Percentiles rank a stretch among this genome's conserved stretches.
Conservation (phyloP, 2,329 filamentous ascomycete species). For the Penicillium psychrosexuale region DNA sequence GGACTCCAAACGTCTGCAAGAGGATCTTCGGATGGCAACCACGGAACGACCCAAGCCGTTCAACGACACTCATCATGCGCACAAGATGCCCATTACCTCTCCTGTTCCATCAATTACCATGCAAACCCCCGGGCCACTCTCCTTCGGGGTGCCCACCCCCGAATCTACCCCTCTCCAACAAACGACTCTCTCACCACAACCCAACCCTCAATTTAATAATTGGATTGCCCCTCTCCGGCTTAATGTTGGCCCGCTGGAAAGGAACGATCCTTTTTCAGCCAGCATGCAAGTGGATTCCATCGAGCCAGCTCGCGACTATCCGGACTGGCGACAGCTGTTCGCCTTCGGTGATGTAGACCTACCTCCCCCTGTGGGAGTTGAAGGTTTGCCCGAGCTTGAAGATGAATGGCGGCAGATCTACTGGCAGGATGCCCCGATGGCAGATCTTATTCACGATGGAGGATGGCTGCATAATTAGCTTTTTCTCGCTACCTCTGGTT, state of each 20-base stretch:
- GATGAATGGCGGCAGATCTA: slow-evolving; percentile 48
- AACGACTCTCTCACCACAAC: slow-evolving; percentile 24
- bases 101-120: slow-evolving; percentile 18
- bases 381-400: slow-evolving; percentile 41
- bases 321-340: slow-evolving; percentile 44
- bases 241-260: slow-evolving; percentile 25
- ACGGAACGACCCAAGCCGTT: slow-evolving; percentile 32
- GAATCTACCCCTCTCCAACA: slow-evolving; percentile 28
- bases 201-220: slow-evolving; percentile 29
- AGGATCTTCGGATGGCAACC: slow-evolving; percentile 40
- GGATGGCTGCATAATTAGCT: slow-evolving; percentile 37
- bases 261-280: slow-evolving; percentile 23
- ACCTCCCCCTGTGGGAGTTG: slow-evolving; percentile 36
- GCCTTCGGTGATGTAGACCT: slow-evolving; percentile 40
- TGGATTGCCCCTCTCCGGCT: slow-evolving; percentile 32
- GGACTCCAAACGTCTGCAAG: slow-evolving; percentile 43
- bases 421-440: slow-evolving; percentile 43
- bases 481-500: not conserved
- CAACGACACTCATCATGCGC: slow-evolving; percentile 9
- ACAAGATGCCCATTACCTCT: slow-evolving; percentile 19
- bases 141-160: slow-evolving; percentile 31
- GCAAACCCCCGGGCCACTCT: slow-evolving; percentile 22
- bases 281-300: slow-evolving; percentile 31
- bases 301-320: slow-evolving; percentile 35
- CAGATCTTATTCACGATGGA: slow-evolving; percentile 41